Evolutionary conservation across 2,329 filamentous ascomycete genomes (phyloP).

Genomic region (Ceratocystis huliohia): DNA sequence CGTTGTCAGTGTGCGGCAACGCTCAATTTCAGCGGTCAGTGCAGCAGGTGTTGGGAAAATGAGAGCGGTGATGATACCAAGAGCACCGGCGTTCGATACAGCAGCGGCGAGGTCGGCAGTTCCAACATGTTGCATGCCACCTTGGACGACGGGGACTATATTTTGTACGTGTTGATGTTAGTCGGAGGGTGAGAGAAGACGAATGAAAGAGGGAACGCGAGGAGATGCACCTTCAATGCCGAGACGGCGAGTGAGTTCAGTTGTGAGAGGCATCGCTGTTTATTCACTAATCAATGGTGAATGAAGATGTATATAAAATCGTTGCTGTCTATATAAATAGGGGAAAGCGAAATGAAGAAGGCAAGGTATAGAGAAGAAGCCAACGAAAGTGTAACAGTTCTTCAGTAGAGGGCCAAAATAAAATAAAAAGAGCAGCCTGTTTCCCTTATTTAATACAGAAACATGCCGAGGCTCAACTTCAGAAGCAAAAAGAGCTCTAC

Average conservation of each 20-base stretch:
- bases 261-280: constrained; percentile 41
- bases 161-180: constrained; percentile 1
- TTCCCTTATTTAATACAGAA: too few relatives aligned
- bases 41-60: constrained; percentile 88
- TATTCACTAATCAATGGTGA: too few relatives aligned
- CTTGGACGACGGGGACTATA: constrained; percentile 67
- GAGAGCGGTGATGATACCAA: constrained; percentile 73
- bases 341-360: too few relatives aligned
- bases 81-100: constrained; percentile 68
- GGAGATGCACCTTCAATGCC: constrained; percentile 38
- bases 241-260: constrained; percentile 44
- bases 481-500: too few relatives aligned
- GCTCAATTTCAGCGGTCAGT: constrained; percentile 83
- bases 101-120: constrained; percentile 67
- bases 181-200: not conserved
- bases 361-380: too few relatives aligned
- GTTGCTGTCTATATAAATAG: not conserved
- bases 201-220: not conserved
- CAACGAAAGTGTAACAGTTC: not conserved
- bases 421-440: too few relatives aligned
- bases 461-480: too few relatives aligned
- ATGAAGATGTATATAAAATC: not conserved
- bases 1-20: constrained; percentile 65
- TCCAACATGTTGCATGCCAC: constrained; percentile 78
- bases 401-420: too few relatives aligned